phyloP scores from a whole-genome alignment of 805 yeast genomes.

The Barnettozyma pratensis region DNA sequence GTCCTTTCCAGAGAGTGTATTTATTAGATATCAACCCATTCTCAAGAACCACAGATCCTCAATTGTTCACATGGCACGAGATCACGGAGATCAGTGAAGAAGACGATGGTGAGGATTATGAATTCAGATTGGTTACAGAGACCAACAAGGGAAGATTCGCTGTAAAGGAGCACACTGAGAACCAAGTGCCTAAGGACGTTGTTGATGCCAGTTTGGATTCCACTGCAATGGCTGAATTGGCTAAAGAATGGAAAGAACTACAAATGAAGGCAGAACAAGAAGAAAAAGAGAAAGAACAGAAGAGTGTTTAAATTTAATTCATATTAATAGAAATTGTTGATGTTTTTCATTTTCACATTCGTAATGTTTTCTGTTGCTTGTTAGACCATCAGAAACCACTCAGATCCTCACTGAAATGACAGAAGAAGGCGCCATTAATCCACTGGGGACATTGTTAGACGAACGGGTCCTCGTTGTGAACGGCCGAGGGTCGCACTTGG shows the following conservation, averaged over 20 bases:
- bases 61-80: constrained; percentile 84
- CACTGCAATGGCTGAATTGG: constrained; percentile 62
- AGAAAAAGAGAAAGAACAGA: constrained; percentile 1
- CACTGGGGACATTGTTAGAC: not conserved
- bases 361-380: too few relatives aligned
- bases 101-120: constrained; percentile 30
- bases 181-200: constrained; percentile 87
- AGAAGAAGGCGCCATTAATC: not conserved
- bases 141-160: constrained; percentile 74
- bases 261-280: constrained; percentile 22
- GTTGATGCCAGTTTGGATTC: constrained; percentile 78
- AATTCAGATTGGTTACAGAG: constrained; percentile 61
- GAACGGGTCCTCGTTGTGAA: not conserved
- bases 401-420: not conserved
- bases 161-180: constrained; percentile 78
- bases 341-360: not conserved
- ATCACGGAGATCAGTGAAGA: constrained; percentile 32
- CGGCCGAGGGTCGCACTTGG: not conserved
- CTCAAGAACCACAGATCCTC: constrained; percentile 68
- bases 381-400: not conserved
- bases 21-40: constrained; percentile 87
- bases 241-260: constrained; percentile 51
- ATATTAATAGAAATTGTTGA: not conserved
- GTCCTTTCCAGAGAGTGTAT: constrained; percentile 60
- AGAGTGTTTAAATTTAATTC: not conserved